Evolutionary conservation across 73 alveolate genomes (phyloP).

Genomic region (Effrenium voratum): DNA sequence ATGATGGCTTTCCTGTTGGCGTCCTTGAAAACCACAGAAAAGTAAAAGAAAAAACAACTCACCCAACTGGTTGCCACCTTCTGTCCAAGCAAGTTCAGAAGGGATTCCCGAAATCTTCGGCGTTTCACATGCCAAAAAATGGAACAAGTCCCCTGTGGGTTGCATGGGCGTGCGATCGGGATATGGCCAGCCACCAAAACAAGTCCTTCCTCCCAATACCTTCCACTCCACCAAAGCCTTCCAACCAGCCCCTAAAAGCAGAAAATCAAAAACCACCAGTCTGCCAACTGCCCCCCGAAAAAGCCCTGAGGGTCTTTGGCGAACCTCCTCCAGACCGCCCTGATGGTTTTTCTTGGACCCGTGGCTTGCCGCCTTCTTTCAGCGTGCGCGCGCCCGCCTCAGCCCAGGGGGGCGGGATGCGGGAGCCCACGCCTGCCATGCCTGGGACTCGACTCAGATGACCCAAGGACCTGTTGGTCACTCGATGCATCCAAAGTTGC

Average conservation of each 20-base stretch:
- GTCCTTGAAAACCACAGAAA: no score
- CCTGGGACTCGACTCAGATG: no score
- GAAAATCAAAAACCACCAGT: neutral
- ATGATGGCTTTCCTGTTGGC: neutral
- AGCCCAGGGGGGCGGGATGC: conserved; percentile 83
- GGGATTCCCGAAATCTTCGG: no score
- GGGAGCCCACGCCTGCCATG: conserved; percentile 57
- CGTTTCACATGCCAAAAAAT: no score
- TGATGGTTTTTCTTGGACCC: neutral
- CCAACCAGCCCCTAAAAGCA: neutral
- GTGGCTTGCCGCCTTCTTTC: neutral
- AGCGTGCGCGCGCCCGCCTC: neutral
- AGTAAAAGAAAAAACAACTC: neutral
- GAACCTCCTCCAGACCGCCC: neutral
- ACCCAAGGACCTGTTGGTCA: no score
- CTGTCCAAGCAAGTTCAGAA: no score
- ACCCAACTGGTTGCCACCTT: neutral
- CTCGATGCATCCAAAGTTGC: no score
- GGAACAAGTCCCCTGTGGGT: no score
- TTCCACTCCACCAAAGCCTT: neutral
- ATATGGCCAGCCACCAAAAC: no score
- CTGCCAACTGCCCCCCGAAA: neutral
- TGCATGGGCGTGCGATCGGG: no score
- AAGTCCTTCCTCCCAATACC: no score
- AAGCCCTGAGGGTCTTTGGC: neutral